Percentiles rank a stretch among this genome's conserved stretches.
These are phyloP conservation scores for Kwoniella sp. DNA, from an alignment of 768 basidiomycete genomes.

Conservation along the genomic window DNA sequence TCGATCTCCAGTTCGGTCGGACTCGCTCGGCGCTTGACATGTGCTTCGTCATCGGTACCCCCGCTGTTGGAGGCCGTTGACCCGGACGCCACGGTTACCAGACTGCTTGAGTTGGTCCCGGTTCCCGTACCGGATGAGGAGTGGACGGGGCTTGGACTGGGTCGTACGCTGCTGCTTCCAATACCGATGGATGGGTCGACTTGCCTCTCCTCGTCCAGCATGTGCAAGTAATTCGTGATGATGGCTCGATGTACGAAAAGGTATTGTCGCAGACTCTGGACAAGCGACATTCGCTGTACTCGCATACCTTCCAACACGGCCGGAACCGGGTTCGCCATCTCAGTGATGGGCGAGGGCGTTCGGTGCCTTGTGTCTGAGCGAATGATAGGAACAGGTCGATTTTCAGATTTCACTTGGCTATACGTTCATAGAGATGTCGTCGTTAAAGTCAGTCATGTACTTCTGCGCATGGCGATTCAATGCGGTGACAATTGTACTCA, in stretches of 20 bases:
- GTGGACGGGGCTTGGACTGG: background rate
- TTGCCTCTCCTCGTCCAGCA: slow-evolving; percentile 39
- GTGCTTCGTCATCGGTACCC: slow-evolving; percentile 43
- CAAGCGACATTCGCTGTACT: slow-evolving; percentile 93
- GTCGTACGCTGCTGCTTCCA: background rate
- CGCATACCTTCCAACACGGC: slow-evolving; percentile 89
- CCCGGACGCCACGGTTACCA: background rate
- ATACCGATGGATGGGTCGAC: background rate
- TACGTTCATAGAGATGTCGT: background rate
- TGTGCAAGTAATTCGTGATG: slow-evolving; percentile 47
- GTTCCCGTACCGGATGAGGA: slow-evolving; percentile 1
- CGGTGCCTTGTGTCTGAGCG: slow-evolving; percentile 26
- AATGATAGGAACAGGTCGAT: slow-evolving; percentile 57
- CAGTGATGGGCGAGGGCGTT: slow-evolving; percentile 63
- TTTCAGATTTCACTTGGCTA: background rate
- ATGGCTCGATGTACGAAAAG: slow-evolving; percentile 78
- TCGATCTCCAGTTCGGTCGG: slow-evolving; percentile 39
- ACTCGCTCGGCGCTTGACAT: slow-evolving; percentile 47
- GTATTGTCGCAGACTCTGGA: slow-evolving; percentile 91
- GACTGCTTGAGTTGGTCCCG: background rate
- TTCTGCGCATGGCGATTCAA: too few species aligned
- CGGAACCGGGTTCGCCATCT: slow-evolving; percentile 73
- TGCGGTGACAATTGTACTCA: slow-evolving; percentile 16
- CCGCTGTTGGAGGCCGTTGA: background rate
- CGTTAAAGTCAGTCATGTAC: too few species aligned